Evolutionary conservation across 2,329 filamentous ascomycete species (phyloP), one percentile per base, ranked within the genome.

Genomic region (Neofusicoccum kwambonambiense): DNA sequence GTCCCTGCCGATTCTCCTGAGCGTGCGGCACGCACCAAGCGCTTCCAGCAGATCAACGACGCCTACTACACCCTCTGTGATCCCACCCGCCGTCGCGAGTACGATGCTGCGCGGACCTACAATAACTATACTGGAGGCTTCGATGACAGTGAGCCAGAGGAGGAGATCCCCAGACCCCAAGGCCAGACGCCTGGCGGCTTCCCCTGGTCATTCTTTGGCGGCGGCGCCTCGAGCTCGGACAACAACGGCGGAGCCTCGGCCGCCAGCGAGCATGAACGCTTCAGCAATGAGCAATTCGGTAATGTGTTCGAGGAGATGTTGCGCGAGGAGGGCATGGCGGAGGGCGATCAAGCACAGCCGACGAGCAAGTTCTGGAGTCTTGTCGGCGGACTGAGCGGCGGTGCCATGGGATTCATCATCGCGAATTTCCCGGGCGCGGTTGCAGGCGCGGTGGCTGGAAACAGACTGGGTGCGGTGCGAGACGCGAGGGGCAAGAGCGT

Each of bases 401-500:
- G 90, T 12, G 91, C 92, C 2, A 85, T 99, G 76, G 95, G 95
- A 0, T 98, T 98, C 77, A 99, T 99, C 70, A 86, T 98, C 31
- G 95, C 90, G 34, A 98, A 98, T 75, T 87, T 97, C 56, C 91
- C 94, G 0, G 95, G 95, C 0, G 85, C 94, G 72, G 78, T 98
- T 42, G 94, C 94, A 0, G 95, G 95, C 2, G 92, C 92, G 2
- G 93, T 97, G 2, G 94, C 93, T 0, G 95, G 95, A 11, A 98
- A 97, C 79, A 81, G 93, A 60, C 79, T 98, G n/a, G 95, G 95
- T 0, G 91, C 92, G 6, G 87, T 99, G 19, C 84, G 95, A 64
- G 95, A 99, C 79, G 88, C 90, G 37, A 93, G 89, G 79, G 93
- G 93, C 22, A 98, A 97, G 88, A 96, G 92, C 74, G 95, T 99